Base-by-base conservation (phyloP, 768 basidiomycete genomes). In the Brasilioporus rufonigricans region DNA sequence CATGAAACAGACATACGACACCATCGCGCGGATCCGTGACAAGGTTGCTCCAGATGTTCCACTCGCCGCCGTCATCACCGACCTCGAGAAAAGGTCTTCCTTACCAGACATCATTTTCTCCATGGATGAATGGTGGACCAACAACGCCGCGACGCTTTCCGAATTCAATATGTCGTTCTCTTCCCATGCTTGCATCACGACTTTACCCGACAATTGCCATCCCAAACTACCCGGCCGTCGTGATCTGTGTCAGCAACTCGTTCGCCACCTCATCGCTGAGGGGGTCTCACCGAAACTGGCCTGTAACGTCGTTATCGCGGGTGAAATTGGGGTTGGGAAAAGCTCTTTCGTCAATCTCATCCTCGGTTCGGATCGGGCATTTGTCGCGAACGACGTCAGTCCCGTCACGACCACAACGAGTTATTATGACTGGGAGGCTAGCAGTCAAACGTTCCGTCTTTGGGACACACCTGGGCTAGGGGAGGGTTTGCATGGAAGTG, bases 101-200 rank as follows among this genome's bases (percentile, higher is more conserved):
- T 16, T 18, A 2, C 41, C 60, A 12, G 52, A 62, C 21, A 55
- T 65, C 50, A 47, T 62, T 7, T 29, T 52, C 2, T 68, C 69
- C 21, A 73, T 74, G 66, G 69, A 71, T 0, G 61, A 65, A 27
- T 78, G 77, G 77, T 77, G 76, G 76, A 50, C 46, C 26, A 53
- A 55, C 53, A 77, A 77, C 44, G 43, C 63, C 24, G 14, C 26
- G 9, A 19, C 32, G 0, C 74, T 77, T 50, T 51, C 48, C 24
- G 43, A 55, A 5, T 61, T 65, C 49, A 57, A 56, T n/a, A 78
- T 78, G 63, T 4, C 27, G 11, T 76, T 75, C 26, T 57, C 63
- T 7, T 71, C 44, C 10, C 63, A 64, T 24, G 63, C 63, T 33
- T 64, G 63, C 56, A 29, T 64, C 52, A 64, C 63, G 1, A 64